These are phyloP conservation scores for Amesomyces nigricolor DNA, from an alignment of 2,329 filamentous ascomycete species.

Conservation along the genomic window DNA sequence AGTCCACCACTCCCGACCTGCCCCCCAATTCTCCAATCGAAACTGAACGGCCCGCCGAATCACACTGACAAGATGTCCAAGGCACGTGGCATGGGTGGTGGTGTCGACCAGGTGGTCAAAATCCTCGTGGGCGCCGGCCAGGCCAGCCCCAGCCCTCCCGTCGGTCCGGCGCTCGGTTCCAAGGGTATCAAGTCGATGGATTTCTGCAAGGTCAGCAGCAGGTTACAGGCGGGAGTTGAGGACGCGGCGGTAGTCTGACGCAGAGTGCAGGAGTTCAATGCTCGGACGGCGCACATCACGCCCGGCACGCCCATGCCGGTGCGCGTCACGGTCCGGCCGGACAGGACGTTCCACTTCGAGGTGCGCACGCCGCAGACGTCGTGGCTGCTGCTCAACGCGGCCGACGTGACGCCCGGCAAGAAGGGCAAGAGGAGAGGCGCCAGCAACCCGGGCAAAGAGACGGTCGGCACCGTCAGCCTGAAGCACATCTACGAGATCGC, in stretches of 20 bases:
- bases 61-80: constrained; percentile 45
- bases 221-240: background rate
- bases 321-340: constrained; percentile 84
- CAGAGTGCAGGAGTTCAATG: constrained; percentile 83
- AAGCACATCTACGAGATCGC: constrained; percentile 99
- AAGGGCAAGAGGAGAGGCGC: constrained; percentile 78
- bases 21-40: background rate
- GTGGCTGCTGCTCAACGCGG: constrained; percentile 79
- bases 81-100: constrained; percentile 35
- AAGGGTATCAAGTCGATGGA: constrained; percentile 99
- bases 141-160: constrained; percentile 88
- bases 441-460: constrained; percentile 66
- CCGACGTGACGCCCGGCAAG: constrained; percentile 63
- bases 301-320: constrained; percentile 83
- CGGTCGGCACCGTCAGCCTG: constrained; percentile 76
- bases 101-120: constrained; percentile 76
- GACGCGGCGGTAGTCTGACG: background rate
- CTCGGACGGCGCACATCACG: constrained; percentile 77
- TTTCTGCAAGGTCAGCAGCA: constrained; percentile 78
- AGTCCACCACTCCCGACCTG: background rate
- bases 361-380: constrained; percentile 92
- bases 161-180: constrained; percentile 90
- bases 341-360: constrained; percentile 90
- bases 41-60: constrained; percentile 8
- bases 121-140: constrained; percentile 95